These are phyloP conservation scores for Naganishia kalamii DNA, from an alignment of 768 basidiomycete genomes.

Conservation along the genomic window DNA sequence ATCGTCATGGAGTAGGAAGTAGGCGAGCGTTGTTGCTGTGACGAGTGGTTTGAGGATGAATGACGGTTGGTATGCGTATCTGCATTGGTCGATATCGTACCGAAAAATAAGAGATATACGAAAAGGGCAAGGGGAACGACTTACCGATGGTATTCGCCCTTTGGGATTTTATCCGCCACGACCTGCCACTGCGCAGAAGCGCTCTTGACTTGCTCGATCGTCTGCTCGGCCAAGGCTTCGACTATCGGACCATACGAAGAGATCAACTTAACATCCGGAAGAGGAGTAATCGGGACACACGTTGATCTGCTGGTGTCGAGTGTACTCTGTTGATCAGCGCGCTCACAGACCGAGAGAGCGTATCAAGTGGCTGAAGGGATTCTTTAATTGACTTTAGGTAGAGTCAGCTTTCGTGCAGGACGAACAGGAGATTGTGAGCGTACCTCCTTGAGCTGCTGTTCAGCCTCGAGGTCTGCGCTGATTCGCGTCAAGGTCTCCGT, in stretches of 20 bases:
- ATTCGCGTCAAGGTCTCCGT: slow-evolving; percentile 15
- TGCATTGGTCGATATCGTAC: not conserved
- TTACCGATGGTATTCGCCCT: slow-evolving; percentile 22
- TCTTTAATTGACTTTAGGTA: slow-evolving; percentile 20
- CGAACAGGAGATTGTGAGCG: not conserved
- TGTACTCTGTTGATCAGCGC: slow-evolving; percentile 22
- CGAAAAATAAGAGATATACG: not conserved
- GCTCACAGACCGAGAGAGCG: slow-evolving; percentile 16
- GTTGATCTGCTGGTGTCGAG: slow-evolving; percentile 20
- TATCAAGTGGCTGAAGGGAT: slow-evolving; percentile 20
- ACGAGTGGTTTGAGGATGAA: slow-evolving; percentile 30
- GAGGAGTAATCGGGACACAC: slow-evolving; percentile 1
- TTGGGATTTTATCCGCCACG: slow-evolving; percentile 20
- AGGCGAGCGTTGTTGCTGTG: slow-evolving; percentile 41
- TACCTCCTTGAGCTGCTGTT: slow-evolving; percentile 24
- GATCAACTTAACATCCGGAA: not conserved
- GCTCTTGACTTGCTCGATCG: slow-evolving; percentile 12
- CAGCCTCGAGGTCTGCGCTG: slow-evolving; percentile 21
- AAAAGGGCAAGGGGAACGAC: not conserved
- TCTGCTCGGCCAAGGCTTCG: slow-evolving; percentile 15
- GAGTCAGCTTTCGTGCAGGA: not conserved
- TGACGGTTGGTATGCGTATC: slow-evolving; percentile 21
- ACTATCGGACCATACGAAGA: not conserved
- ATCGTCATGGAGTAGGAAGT: slow-evolving; percentile 45
- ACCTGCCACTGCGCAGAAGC: not conserved